phyloP scores from a whole-genome alignment of 768 basidiomycete genomes.

The Trametopsis cervina region DNA sequence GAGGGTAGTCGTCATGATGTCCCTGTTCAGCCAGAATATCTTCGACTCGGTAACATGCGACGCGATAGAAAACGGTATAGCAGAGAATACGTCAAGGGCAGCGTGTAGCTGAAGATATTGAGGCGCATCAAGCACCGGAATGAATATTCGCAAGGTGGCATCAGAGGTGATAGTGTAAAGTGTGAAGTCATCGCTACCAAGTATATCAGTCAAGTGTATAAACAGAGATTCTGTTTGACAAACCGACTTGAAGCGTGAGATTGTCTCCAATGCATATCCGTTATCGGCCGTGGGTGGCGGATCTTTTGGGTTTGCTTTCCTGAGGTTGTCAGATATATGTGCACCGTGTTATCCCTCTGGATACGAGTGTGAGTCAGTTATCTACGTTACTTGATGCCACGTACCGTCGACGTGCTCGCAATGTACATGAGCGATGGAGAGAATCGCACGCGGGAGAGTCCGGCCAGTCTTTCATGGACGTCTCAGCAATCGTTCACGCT shows the following conservation, averaged over 20 bases:
- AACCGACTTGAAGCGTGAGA: conserved; percentile 63
- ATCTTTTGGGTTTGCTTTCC: conserved; percentile 62
- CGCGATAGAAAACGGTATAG: conserved; percentile 36
- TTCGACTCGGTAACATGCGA: conserved; percentile 31
- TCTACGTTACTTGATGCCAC: conserved; percentile 12
- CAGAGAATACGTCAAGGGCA: conserved; percentile 64
- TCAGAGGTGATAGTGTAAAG: conserved; percentile 83
- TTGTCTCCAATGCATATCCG: conserved; percentile 66
- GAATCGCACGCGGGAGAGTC: conserved; percentile 50
- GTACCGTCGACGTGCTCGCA: conserved; percentile 53
- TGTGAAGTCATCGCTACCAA: conserved; percentile 59
- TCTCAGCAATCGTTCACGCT: not conserved
- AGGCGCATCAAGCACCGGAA: conserved; percentile 84
- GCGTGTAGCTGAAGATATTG: conserved; percentile 80
- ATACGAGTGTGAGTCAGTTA: not conserved
- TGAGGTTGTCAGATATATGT: conserved; percentile 66
- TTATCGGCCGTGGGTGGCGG: conserved; percentile 66
- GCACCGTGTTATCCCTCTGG: conserved; percentile 52
- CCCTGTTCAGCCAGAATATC: conserved; percentile 67
- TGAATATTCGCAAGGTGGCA: conserved; percentile 75
- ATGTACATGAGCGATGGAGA: conserved; percentile 77
- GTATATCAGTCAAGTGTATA: conserved; percentile 4
- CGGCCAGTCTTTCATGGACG: conserved; percentile 32
- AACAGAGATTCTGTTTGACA: conserved; percentile 10
- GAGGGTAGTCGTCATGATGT: conserved; percentile 45